These are phyloP conservation scores for Somion occarium DNA, from an alignment of 1,284 basidiomycete species.

Conservation along the genomic window DNA sequence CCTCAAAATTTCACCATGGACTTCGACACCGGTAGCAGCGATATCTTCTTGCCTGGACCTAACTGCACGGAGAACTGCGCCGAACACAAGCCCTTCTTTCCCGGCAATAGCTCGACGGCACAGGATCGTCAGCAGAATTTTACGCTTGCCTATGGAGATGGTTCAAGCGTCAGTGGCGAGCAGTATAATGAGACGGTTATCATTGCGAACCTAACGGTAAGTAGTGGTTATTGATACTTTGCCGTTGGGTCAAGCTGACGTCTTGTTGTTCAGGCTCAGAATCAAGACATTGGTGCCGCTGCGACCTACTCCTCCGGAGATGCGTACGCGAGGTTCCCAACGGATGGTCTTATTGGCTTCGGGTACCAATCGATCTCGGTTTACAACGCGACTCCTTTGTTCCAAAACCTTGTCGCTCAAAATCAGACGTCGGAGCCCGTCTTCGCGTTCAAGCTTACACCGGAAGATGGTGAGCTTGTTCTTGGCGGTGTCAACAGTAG, in stretches of 20 bases:
- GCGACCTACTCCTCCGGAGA: background rate
- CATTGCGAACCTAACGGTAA: constrained; percentile 1
- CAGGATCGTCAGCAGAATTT: constrained; percentile 19
- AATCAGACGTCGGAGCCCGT: constrained; percentile 20
- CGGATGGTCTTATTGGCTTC: constrained; percentile 30
- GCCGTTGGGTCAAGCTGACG: background rate
- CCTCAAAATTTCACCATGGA: constrained; percentile 10
- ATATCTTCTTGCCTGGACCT: constrained; percentile 35
- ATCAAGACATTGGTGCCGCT: constrained; percentile 5
- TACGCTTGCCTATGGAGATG: constrained; percentile 25
- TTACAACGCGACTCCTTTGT: constrained; percentile 16
- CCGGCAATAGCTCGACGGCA: constrained; percentile 24
- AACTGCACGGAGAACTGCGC: constrained; percentile 30
- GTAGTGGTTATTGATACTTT: background rate
- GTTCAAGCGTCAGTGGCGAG: constrained; percentile 27
- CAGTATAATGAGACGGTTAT: constrained; percentile 31
- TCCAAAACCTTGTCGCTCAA: constrained; percentile 19
- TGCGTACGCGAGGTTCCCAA: constrained; percentile 14
- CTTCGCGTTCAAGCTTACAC: constrained; percentile 36
- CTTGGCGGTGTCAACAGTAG: constrained; percentile 32
- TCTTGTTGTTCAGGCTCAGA: constrained; percentile 3
- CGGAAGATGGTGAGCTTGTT: constrained; percentile 30
- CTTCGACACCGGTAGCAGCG: constrained; percentile 31
- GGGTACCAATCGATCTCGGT: constrained; percentile 23
- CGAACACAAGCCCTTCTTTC: constrained; percentile 31